Evolutionary conservation across 176 grass and related monocot species (phyloP).

Genomic region (Carex scoparia): DNA sequence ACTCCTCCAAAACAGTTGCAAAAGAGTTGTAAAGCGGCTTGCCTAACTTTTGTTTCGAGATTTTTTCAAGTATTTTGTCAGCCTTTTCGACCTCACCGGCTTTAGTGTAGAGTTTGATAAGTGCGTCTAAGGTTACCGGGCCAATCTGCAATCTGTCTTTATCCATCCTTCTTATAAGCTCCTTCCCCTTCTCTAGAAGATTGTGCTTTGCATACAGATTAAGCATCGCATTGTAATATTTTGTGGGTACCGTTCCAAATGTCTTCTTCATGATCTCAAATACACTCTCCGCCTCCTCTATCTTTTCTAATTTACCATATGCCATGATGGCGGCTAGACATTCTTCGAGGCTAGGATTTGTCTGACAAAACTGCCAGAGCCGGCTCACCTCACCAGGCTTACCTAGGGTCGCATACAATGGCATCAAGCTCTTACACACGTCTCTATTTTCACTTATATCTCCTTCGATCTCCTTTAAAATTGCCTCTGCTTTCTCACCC

Average conservation of each 20-base stretch:
- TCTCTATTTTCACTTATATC: constrained; percentile 31
- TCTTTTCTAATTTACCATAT: constrained; percentile 50
- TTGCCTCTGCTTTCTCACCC: constrained; percentile 56
- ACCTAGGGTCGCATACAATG: constrained; percentile 54
- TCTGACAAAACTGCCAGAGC: constrained; percentile 52
- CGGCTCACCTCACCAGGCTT: constrained; percentile 50
- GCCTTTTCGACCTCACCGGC: constrained; percentile 61
- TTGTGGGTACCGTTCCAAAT: constrained; percentile 36
- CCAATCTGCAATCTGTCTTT: constrained; percentile 24
- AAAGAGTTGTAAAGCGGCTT: constrained; percentile 42
- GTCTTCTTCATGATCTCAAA: constrained; percentile 48
- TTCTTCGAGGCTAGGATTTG: constrained; percentile 43
- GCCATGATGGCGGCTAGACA: constrained; percentile 61
- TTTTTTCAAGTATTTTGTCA: constrained; percentile 46
- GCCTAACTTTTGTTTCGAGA: constrained; percentile 35
- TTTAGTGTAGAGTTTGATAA: constrained; percentile 65
- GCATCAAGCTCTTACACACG: constrained; percentile 45
- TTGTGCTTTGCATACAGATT: constrained; percentile 65
- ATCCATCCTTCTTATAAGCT: constrained; percentile 53
- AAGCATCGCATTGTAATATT: constrained; percentile 53
- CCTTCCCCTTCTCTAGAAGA: constrained; percentile 50
- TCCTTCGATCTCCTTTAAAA: constrained; percentile 46
- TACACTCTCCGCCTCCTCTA: constrained; percentile 41
- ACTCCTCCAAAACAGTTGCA: constrained; percentile 43
- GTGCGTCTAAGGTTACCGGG: constrained; percentile 50